These are phyloP conservation scores for Phialophora expanda DNA, from an alignment of 2,329 filamentous ascomycete species.

Conservation along the genomic window DNA sequence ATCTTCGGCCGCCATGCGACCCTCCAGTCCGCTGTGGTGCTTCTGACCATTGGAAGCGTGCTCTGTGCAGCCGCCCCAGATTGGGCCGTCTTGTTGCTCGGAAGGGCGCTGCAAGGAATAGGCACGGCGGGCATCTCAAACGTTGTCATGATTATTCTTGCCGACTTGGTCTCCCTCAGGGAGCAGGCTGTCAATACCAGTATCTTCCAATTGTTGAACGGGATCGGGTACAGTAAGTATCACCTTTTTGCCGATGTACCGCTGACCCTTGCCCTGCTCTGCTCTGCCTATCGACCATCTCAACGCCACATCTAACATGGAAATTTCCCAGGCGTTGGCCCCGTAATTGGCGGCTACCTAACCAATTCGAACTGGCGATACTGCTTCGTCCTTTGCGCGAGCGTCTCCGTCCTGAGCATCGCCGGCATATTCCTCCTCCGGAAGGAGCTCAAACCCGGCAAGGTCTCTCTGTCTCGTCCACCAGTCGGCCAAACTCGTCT, in stretches of 20 bases:
- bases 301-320: conserved; percentile 7
- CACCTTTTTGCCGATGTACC: not conserved
- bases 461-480: conserved; percentile 37
- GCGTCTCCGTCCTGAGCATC: conserved; percentile 31
- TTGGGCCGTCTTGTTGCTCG: conserved; percentile 57
- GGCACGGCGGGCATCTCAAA: conserved; percentile 63
- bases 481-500: conserved; percentile 13
- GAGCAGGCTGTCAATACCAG: conserved; percentile 69
- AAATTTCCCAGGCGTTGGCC: conserved; percentile 53
- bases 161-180: conserved; percentile 56
- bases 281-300: not conserved
- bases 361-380: conserved; percentile 66
- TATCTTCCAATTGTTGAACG: conserved; percentile 65
- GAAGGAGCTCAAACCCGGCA: conserved; percentile 61
- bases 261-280: too few species aligned
- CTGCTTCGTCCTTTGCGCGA: conserved; percentile 56
- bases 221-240: conserved; percentile 59
- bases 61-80: conserved; percentile 58
- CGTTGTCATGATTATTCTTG: conserved; percentile 57
- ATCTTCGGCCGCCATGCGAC: conserved; percentile 58
- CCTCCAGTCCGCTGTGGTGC: conserved; percentile 62
- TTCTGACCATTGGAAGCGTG: conserved; percentile 62
- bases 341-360: conserved; percentile 63
- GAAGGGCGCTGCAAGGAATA: conserved; percentile 57
- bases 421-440: conserved; percentile 60